Base-by-base conservation (phyloP, 371 early-diverging fungal species). In the Saksenaea oblongispora region DNA sequence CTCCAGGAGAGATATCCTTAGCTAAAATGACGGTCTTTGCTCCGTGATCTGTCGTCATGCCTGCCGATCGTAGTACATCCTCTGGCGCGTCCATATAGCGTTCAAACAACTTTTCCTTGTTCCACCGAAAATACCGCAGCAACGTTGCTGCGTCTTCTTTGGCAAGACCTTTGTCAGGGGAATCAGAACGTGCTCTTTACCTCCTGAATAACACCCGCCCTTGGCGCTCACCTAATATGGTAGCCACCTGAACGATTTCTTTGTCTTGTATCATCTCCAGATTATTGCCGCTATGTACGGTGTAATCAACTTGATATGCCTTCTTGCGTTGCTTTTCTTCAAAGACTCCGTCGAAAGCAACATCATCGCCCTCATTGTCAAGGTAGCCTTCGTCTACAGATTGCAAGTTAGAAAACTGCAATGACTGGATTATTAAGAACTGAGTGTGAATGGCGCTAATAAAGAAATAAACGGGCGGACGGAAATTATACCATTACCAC, bases 71-170 rank as follows among this genome's bases (percentile, higher is more conserved):
- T 22, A 88, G 63, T 11, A 88, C 89, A 17, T 82, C 78, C 7
- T 85, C 88, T 0, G 91, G 83, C 41, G 80, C 73, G 35, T 92
- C 91, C 85, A 92, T 89, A 69, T 91, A 94, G 35, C 78, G 72
- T 67, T 97, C 96, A 42, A 95, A 82, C 9, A 95, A 79, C 54
- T 84, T 75, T 64, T 97, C 96, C 74, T 92, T 93, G 80, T 94
- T 93, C 95, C 95, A 96, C 56, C 82, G 75, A 74, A 87, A 94
- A 65, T 81, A 71, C 54, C 91, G 84, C 34, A 94, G 78, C 54
- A 94, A 71, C 11, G 89, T 86, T 53, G 82, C 76, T 7, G 86
- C 84, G 58, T 88, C 84, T 36, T 84, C 70, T 17, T 67, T 66
- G 1, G 70, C 59, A 58, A 91, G 71, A 5, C 91, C 94, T 56